These are phyloP conservation scores for Colletotrichum musicola DNA, from an alignment of 2,329 filamentous ascomycete species.

Conservation along the genomic window DNA sequence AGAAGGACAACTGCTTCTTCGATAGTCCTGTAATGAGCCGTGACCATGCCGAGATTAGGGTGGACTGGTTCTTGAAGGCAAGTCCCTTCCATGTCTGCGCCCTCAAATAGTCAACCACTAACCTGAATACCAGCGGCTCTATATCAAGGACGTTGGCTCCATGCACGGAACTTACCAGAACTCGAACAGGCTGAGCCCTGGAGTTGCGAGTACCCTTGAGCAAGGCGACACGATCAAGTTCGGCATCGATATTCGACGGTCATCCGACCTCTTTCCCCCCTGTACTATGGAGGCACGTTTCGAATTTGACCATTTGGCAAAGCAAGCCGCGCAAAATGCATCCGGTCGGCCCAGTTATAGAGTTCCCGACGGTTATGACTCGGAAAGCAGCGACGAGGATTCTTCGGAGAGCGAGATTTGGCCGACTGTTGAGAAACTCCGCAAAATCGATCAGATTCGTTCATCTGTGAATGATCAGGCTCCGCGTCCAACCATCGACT, in stretches of 20 bases:
- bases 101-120: neutral
- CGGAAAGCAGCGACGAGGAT: conserved; percentile 47
- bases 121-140: conserved; percentile 53
- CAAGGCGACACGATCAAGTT: conserved; percentile 52
- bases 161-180: conserved; percentile 67
- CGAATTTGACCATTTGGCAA: conserved; percentile 42
- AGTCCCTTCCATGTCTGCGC: conserved; percentile 25
- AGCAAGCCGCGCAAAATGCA: neutral
- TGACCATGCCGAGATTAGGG: conserved; percentile 69
- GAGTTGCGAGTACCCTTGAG: conserved; percentile 40
- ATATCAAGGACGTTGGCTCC: conserved; percentile 61
- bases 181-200: conserved; percentile 41
- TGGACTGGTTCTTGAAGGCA: conserved; percentile 60
- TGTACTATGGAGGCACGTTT: conserved; percentile 52
- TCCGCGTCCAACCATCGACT: conserved; percentile 21
- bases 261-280: conserved; percentile 51
- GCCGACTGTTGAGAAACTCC: conserved; percentile 22
- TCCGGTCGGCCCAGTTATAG: conserved; percentile 45
- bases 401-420: conserved; percentile 41
- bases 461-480: neutral
- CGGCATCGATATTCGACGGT: conserved; percentile 52
- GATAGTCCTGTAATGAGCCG: conserved; percentile 80
- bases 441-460: conserved; percentile 5
- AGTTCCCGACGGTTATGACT: conserved; percentile 55
- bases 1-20: conserved; percentile 72